These are phyloP conservation scores for Candida loeiensis DNA, from an alignment of 805 yeast species.

Conservation along the genomic window DNA sequence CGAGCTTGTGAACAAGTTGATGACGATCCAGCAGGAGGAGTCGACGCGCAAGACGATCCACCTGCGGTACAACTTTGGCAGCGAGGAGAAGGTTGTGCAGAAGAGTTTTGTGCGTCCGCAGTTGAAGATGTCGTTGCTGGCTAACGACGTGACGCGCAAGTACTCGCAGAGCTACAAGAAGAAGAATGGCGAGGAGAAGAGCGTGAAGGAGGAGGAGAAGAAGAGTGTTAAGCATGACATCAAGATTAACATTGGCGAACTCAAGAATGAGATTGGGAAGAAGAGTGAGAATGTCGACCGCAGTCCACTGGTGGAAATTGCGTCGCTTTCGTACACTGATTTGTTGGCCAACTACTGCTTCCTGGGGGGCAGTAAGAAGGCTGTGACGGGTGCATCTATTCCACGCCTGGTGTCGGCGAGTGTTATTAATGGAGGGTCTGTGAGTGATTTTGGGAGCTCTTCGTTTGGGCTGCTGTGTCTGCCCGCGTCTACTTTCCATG, in stretches of 20 bases:
- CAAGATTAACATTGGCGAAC: no score
- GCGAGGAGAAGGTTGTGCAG: slow-evolving; percentile 1
- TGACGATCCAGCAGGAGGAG: slow-evolving; percentile 13
- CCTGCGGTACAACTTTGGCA: slow-evolving; percentile 15
- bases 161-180: slow-evolving; percentile 28
- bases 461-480: slow-evolving; percentile 17
- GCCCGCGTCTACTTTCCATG: slow-evolving; percentile 32
- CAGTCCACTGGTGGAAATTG: neutral
- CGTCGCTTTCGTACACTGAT: slow-evolving; percentile 29
- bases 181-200: slow-evolving; percentile 10
- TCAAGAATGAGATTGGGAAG: neutral
- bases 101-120: slow-evolving; percentile 13
- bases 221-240: neutral
- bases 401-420: slow-evolving; percentile 6
- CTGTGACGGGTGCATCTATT: slow-evolving; percentile 3
- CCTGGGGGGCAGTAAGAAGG: slow-evolving; percentile 21
- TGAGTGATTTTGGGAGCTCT: slow-evolving; percentile 9
- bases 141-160: slow-evolving; percentile 16
- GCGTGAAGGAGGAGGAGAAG: neutral
- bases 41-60: slow-evolving; percentile 10
- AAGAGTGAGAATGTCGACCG: neutral
- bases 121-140: slow-evolving; percentile 18
- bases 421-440: slow-evolving; percentile 2
- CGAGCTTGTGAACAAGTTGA: slow-evolving; percentile 21
- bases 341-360: slow-evolving; percentile 36